Conservation (phyloP, 2,329 filamentous ascomycete genomes). For the Claviceps humidiphila region DNA sequence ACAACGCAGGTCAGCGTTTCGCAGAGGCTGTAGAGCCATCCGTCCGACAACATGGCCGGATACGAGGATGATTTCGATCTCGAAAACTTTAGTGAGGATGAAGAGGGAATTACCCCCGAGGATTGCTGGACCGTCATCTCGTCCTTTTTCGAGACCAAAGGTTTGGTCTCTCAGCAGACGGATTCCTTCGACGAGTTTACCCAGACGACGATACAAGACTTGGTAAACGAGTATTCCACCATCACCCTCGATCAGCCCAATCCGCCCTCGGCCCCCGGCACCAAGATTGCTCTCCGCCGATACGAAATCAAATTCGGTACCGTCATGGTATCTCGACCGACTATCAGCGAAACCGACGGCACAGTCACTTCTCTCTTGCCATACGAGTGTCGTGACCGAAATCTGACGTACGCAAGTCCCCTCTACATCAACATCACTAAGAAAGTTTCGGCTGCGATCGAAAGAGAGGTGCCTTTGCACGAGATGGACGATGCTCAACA, state of each 20-base stretch:
- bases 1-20: background rate
- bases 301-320: constrained; percentile 93
- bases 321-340: constrained; percentile 77
- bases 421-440: constrained; percentile 83
- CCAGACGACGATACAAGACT: constrained; percentile 82
- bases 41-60: constrained; percentile 32
- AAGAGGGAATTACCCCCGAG: constrained; percentile 73
- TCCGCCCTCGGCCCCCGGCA: constrained; percentile 60
- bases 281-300: constrained; percentile 72
- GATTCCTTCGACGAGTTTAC: constrained; percentile 98
- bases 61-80: constrained; percentile 50
- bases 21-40: background rate
- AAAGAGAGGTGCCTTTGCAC: constrained; percentile 51
- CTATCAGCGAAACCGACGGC: constrained; percentile 87
- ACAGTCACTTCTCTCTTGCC: constrained; percentile 75
- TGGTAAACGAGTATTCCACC: constrained; percentile 82
- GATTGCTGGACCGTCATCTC: constrained; percentile 98
- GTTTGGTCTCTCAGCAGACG: constrained; percentile 91
- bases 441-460: constrained; percentile 70
- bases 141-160: constrained; percentile 92
- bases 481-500: constrained; percentile 56
- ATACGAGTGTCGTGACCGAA: constrained; percentile 89
- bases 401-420: constrained; percentile 87
- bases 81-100: constrained; percentile 56
- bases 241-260: constrained; percentile 91